Evolutionary conservation across 257 asterid genomes (phyloP).

Genomic region (Salvia splendens): DNA sequence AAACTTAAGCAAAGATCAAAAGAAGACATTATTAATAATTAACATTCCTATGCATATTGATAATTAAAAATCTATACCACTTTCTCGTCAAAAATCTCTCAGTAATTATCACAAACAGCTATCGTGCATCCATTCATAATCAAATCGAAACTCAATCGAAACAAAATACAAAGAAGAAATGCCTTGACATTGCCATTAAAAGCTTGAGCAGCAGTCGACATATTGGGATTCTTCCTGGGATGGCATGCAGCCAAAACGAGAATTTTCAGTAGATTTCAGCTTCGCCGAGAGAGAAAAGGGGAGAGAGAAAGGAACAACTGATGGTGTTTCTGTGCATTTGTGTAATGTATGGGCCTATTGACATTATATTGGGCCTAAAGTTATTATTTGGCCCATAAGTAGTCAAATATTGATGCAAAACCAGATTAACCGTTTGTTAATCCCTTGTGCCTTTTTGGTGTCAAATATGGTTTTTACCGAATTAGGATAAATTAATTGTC

Average conservation of each 20-base stretch:
- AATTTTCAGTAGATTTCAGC: background rate
- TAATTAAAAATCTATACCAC: background rate
- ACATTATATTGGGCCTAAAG: too few species aligned
- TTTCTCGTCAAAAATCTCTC: background rate
- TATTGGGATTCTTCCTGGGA: slow-evolving; percentile 6
- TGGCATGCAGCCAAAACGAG: slow-evolving; percentile 16
- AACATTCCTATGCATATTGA: background rate
- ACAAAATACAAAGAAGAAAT: slow-evolving; percentile 8
- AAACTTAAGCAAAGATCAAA: slow-evolving; percentile 6
- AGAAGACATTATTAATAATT: too few species aligned
- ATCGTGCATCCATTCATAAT: background rate
- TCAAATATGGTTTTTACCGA: too few species aligned
- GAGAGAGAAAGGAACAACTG: background rate
- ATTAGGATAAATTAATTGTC: too few species aligned
- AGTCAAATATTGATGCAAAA: background rate
- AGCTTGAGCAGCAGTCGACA: slow-evolving; percentile 49
- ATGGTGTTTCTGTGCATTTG: background rate
- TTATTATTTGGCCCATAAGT: too few species aligned
- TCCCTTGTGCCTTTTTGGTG: background rate
- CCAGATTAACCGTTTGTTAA: background rate
- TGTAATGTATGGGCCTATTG: background rate
- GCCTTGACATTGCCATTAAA: slow-evolving; percentile 63
- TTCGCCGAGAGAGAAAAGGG: slow-evolving; percentile 20
- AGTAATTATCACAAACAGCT: slow-evolving; percentile 31
- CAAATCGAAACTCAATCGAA: background rate